Base-by-base conservation (phyloP, 78 protist genomes). In the Dictyostelium capitatum region DNA sequence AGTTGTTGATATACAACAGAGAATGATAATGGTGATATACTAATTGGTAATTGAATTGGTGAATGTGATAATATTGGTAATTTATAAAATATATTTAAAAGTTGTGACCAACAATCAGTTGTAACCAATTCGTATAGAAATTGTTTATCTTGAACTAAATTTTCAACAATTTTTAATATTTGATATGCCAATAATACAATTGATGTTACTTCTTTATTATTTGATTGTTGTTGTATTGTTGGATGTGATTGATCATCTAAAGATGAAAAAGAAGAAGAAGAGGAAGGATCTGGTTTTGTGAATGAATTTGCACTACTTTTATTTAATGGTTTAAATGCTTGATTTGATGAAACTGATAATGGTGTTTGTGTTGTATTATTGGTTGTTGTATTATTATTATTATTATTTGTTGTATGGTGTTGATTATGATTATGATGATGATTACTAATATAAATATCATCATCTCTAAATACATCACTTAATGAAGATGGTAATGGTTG, bases 91-190 rank as follows among this genome's bases (percentile, higher is more conserved):
- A 75, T 46, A 23, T 50, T 69, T 8, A 41, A 19, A 4, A 87
- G 78, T 19, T 54, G 43, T 32, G 74, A 43, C 14, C 75, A 19
- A 25, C 59, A 77, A 64, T 87, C 83, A 1, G 82, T n/a, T 32
- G 83, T 70, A 6, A 74, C 41, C 4, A 87, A 51, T 47, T 87
- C 92, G n/a, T 37, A 30, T 28, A 87, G 46, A 51, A 51, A 75
- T 19, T 28, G 25, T 64, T 48, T 53, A 43, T 87, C 92, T 28
- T 64, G 57, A 1, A 87, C 14, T 28, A 87, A n/a, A 64, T 87
- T 87, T 11, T 74, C 82, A 19, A 87, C 20, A 20, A 87, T 87
- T 37, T 77, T 87, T 74, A 87, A 56, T 15, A 87, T 43, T 32
- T 87, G 92, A 77, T 43, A 87, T 4, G 79, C 14, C 15, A 77